Conservation (phyloP, 2,329 filamentous ascomycete genomes). For the Claviceps digitariae region DNA sequence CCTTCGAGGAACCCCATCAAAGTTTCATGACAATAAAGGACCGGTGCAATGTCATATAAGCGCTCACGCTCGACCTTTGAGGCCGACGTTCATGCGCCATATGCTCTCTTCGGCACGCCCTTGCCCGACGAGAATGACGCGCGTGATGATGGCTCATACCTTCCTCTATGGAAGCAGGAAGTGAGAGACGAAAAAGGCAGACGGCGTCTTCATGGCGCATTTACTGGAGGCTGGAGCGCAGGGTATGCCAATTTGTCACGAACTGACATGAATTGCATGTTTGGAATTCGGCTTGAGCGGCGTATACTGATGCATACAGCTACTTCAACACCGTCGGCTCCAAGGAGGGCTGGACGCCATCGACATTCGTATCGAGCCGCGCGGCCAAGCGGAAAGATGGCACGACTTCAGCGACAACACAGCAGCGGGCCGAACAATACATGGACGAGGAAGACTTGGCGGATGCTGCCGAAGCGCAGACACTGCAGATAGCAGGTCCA, state of each 20-base stretch:
- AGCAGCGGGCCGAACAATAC: constrained; percentile 70
- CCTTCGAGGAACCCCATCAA: neutral
- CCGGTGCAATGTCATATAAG: constrained; percentile 57
- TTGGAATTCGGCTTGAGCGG: neutral
- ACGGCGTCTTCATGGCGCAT: constrained; percentile 87
- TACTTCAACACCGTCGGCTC: constrained; percentile 98
- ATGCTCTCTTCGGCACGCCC: constrained; percentile 70
- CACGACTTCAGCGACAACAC: constrained; percentile 26
- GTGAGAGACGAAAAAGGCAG: constrained; percentile 84
- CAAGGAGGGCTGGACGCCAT: constrained; percentile 94
- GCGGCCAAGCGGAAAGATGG: constrained; percentile 60
- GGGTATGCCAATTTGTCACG: constrained; percentile 54
- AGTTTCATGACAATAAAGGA: constrained; percentile 1
- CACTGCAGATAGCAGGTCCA: constrained; percentile 55
- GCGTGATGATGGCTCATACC: constrained; percentile 81
- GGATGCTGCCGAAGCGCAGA: constrained; percentile 66
- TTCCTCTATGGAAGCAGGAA: constrained; percentile 97
- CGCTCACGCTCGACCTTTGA: constrained; percentile 68
- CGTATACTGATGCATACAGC: constrained; percentile 26
- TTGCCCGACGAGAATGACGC: constrained; percentile 66
- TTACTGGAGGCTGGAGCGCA: constrained; percentile 92
- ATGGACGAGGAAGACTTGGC: constrained; percentile 97
- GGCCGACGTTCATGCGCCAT: constrained; percentile 60
- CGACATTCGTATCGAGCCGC: constrained; percentile 83
- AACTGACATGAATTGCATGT: neutral